These are phyloP conservation scores for Coemansia javaensis DNA, from an alignment of 192 early-diverging fungal species.

Conservation along the genomic window DNA sequence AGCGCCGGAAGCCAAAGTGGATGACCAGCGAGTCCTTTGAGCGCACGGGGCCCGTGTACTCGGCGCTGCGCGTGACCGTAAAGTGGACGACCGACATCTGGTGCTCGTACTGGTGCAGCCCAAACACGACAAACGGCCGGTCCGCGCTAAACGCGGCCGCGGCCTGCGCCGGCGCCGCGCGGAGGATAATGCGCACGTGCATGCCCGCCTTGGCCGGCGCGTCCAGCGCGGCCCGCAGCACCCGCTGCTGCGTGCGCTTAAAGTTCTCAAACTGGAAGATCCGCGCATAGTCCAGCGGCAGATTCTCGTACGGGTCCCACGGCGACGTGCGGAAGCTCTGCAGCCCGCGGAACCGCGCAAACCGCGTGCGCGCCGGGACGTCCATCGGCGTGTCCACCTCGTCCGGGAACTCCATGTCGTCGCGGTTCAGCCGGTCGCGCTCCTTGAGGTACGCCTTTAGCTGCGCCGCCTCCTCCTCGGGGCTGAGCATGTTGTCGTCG, in stretches of 20 bases:
- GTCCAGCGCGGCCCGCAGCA: conserved; percentile 49
- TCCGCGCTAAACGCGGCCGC: conserved; percentile 3
- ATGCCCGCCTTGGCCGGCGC: conserved; percentile 63
- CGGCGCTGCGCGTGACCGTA: conserved; percentile 64
- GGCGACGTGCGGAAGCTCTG: conserved; percentile 91
- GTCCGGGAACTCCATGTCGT: conserved; percentile 90
- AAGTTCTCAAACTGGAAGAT: conserved; percentile 97
- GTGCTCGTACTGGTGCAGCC: conserved; percentile 87
- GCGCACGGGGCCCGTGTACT: conserved; percentile 73
- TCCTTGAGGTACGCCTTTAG: conserved; percentile 55
- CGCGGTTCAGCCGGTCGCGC: conserved; percentile 51
- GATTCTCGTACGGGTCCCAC: conserved; percentile 98
- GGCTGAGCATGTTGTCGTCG: conserved; percentile 22
- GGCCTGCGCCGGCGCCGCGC: conserved; percentile 48
- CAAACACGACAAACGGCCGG: conserved; percentile 56
- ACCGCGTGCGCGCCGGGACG: conserved; percentile 74
- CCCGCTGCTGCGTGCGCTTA: conserved; percentile 69
- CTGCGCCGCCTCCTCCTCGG: conserved; percentile 42
- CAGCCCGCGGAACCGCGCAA: conserved; percentile 91
- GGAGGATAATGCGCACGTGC: conserved; percentile 72
- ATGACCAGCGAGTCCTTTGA: conserved; percentile 91
- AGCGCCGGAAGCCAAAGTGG: conserved; percentile 85
- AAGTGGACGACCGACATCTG: conserved; percentile 88
- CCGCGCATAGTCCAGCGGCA: conserved; percentile 91
- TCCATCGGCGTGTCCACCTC: conserved; percentile 94